A percentile compares a stretch with the other conserved stretches of the same genome.
Conservation (phyloP, 495 filamentous ascomycete species). For the Bathelium albidoporum region DNA sequence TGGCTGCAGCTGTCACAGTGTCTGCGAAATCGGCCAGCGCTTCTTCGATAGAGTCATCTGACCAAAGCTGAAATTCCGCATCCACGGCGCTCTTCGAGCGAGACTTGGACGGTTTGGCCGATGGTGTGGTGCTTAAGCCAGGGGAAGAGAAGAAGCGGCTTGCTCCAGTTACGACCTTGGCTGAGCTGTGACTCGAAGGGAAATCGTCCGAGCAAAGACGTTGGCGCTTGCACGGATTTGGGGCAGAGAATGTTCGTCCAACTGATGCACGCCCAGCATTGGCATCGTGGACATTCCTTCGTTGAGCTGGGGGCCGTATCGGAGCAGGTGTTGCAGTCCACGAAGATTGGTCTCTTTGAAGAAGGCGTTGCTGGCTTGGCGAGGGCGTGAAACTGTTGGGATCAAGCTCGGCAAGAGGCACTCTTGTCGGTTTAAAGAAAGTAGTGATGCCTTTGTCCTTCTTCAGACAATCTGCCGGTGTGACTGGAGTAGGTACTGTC, state of each 20-base stretch:
- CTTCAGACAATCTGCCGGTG: constrained; percentile 41
- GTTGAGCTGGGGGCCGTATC: constrained; percentile 29
- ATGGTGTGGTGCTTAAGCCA: constrained; percentile 15
- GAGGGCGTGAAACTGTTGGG: constrained; percentile 71
- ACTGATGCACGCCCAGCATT: constrained; percentile 5
- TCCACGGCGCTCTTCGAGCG: constrained; percentile 40
- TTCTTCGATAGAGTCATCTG: constrained; percentile 57
- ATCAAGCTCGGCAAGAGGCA: constrained; percentile 76
- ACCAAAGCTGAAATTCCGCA: constrained; percentile 48
- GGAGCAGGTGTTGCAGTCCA: constrained; percentile 37
- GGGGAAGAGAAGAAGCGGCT: constrained; percentile 49
- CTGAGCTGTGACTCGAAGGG: constrained; percentile 17
- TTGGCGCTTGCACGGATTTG: constrained; percentile 49
- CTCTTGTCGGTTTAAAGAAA: constrained; percentile 68
- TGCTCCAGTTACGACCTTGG: constrained; percentile 30
- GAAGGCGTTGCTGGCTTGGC: constrained; percentile 52
- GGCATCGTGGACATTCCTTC: constrained; percentile 14
- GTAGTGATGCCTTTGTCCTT: constrained; percentile 56
- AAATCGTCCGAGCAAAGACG: constrained; percentile 49
- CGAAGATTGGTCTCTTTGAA: constrained; percentile 42
- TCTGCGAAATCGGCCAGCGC: constrained; percentile 46
- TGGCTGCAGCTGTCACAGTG: constrained; percentile 22
- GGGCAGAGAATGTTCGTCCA: constrained; percentile 25
- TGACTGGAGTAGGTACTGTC: background rate
- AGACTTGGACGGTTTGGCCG: constrained; percentile 42